These are phyloP conservation scores for Arabidopsis lyrata DNA, from an alignment of 441 rosid genomes.

Conservation along the genomic window DNA sequence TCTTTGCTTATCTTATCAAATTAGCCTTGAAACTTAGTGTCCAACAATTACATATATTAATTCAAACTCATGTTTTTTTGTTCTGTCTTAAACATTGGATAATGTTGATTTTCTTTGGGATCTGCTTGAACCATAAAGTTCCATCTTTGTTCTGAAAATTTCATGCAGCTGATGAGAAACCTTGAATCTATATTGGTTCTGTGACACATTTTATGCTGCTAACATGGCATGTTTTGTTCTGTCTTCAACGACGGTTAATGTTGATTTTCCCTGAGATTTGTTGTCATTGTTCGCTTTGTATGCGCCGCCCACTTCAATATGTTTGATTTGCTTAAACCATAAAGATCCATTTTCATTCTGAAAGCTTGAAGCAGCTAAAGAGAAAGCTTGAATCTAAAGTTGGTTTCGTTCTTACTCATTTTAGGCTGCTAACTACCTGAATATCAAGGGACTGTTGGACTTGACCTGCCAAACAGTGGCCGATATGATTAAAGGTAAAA, in stretches of 20 bases:
- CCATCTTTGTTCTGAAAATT: neutral
- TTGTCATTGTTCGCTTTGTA: neutral
- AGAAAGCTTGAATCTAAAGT: neutral
- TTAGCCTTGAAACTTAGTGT: neutral
- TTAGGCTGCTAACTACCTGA: constrained; percentile 58
- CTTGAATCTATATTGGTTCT: neutral
- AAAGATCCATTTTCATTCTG: neutral
- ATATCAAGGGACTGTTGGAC: constrained; percentile 59
- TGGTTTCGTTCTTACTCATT: constrained; percentile 2
- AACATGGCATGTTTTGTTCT: neutral
- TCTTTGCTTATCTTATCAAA: neutral
- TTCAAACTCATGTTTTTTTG: neutral
- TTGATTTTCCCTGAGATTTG: neutral
- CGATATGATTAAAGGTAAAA: constrained; percentile 58
- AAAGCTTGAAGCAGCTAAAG: neutral
- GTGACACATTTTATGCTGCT: neutral
- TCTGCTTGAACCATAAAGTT: neutral
- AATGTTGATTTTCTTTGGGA: neutral
- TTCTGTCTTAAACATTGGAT: neutral
- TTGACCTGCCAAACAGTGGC: constrained; percentile 63
- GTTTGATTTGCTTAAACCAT: neutral
- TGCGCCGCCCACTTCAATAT: neutral
- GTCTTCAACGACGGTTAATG: neutral
- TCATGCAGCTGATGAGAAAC: neutral
- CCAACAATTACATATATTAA: neutral